phyloP scores from a whole-genome alignment of 2,329 filamentous ascomycete genomes.

The Arthroderma uncinatum region DNA sequence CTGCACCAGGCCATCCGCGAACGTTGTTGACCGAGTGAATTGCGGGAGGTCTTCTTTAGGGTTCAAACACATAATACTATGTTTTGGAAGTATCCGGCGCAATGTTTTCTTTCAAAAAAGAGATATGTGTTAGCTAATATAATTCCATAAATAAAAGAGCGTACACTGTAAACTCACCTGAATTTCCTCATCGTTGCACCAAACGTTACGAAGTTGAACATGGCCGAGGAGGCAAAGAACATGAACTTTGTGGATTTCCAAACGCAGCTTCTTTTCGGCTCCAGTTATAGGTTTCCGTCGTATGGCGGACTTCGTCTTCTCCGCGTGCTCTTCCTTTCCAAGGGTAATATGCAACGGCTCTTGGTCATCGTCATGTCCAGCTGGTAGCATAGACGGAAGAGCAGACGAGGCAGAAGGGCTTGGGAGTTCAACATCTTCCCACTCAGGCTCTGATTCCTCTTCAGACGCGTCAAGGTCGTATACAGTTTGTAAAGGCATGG shows the following conservation, averaged over 20 bases:
- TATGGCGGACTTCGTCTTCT: conserved; percentile 18
- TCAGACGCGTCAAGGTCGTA: conserved; percentile 46
- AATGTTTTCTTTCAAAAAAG: conserved; percentile 34
- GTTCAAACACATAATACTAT: conserved; percentile 56
- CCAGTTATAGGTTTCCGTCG: conserved; percentile 45
- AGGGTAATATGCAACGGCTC: conserved; percentile 30
- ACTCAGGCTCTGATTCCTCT: conserved; percentile 38
- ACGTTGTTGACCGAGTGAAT: conserved; percentile 62
- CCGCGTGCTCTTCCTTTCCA: conserved; percentile 22
- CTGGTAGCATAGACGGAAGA: conserved; percentile 14
- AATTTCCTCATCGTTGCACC: conserved; percentile 69
- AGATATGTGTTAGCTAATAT: not conserved
- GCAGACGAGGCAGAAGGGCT: conserved; percentile 20
- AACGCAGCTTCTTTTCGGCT: conserved; percentile 49
- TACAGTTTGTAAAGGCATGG: conserved; percentile 23
- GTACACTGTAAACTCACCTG: conserved; percentile 39
- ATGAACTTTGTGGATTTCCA: conserved; percentile 79
- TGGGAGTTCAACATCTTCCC: conserved; percentile 48
- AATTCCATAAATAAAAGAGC: not conserved
- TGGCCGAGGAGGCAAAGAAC: conserved; percentile 73
- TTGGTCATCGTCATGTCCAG: conserved; percentile 12
- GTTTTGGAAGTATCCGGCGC: conserved; percentile 53
- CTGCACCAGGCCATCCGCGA: conserved; percentile 67
- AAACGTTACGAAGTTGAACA: conserved; percentile 64
- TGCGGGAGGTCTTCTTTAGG: conserved; percentile 58